Conservation (phyloP, 768 basidiomycete species). For the Dacryopinax primogenitus region DNA sequence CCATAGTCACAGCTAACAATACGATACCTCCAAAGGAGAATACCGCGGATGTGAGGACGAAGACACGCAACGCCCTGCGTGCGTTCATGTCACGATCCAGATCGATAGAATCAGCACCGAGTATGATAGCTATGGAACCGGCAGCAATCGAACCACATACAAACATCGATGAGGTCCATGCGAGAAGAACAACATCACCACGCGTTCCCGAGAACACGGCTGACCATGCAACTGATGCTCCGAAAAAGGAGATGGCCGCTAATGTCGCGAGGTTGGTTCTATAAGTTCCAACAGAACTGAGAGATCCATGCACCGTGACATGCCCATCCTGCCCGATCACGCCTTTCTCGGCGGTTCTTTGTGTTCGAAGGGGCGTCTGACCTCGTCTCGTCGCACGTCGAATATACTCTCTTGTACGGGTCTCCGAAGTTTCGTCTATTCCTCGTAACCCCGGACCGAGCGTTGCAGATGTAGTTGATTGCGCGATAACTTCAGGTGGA, state of each 20-base stretch:
- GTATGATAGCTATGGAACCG: not conserved
- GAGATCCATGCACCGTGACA: not conserved
- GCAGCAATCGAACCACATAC: not conserved
- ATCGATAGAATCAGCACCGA: not conserved
- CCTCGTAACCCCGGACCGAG: not conserved
- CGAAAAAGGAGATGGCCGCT: not conserved
- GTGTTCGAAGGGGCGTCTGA: not conserved
- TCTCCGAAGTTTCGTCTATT: not conserved
- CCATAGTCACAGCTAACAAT: not conserved
- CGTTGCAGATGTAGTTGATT: not conserved
- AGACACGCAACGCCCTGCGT: not conserved
- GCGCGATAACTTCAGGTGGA: not conserved
- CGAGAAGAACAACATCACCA: not conserved
- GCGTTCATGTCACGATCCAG: not conserved
- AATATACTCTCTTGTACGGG: not conserved
- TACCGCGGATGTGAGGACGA: not conserved
- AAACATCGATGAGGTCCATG: not conserved
- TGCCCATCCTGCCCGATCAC: not conserved
- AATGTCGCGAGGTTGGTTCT: not conserved
- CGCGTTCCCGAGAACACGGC: not conserved
- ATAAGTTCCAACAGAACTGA: not conserved
- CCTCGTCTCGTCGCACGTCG: not conserved
- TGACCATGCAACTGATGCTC: not conserved
- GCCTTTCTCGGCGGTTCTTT: not conserved
- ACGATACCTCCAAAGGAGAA: not conserved